Evolutionary conservation across 1,139 yeast species (phyloP).

Genomic region (Hanseniaspora sp.): DNA sequence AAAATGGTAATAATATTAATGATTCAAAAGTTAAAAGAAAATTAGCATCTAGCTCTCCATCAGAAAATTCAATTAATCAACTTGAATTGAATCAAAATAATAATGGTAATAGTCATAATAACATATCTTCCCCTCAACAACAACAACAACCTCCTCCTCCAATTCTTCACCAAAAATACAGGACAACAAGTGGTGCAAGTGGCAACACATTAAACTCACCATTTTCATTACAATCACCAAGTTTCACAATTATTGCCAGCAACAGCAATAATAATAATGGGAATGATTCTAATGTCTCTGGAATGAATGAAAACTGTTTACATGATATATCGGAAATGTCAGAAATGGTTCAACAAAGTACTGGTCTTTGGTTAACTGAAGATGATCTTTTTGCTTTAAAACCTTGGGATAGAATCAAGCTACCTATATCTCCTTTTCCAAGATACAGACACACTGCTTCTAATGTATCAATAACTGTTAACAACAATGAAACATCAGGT

Average conservation of each 20-base stretch:
- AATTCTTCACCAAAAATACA: background rate
- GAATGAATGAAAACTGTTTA: background rate
- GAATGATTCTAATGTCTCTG: background rate
- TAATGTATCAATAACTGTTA: constrained; percentile 38
- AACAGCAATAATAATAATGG: background rate
- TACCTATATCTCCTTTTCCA: constrained; percentile 79
- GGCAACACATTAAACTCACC: constrained; percentile 8
- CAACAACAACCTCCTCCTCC: background rate
- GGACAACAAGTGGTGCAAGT: background rate
- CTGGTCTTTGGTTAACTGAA: constrained; percentile 14
- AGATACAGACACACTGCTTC: constrained; percentile 89
- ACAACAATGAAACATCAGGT: background rate
- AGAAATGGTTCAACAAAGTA: background rate
- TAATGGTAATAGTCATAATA: no score
- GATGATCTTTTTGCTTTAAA: constrained; percentile 10
- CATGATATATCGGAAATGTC: background rate
- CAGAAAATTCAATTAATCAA: no score
- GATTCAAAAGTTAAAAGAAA: no score
- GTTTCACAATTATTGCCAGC: constrained; percentile 14
- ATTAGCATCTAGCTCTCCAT: no score
- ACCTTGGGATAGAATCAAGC: constrained; percentile 70
- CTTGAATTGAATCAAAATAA: no score
- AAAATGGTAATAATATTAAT: background rate
- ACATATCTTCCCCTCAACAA: no score
- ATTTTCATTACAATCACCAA: constrained; percentile 14